A percentile compares a stretch with the other conserved stretches of the same genome.
phyloP scores from a whole-genome alignment of 371 early-diverging fungal genomes.

The Amoeboaphelidium protococcarum region DNA sequence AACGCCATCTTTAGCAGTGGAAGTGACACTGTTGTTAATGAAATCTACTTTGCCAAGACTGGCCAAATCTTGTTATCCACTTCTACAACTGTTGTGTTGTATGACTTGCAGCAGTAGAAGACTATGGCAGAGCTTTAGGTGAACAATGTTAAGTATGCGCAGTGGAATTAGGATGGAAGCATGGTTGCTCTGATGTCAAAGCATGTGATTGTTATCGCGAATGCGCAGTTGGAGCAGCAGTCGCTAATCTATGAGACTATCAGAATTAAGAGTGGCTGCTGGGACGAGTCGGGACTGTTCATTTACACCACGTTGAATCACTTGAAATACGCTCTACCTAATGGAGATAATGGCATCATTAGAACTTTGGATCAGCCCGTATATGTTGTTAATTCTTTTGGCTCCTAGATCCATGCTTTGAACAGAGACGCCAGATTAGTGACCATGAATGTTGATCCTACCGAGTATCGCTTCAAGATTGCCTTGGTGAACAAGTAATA shows the following conservation, averaged over 20 bases:
- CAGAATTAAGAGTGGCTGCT: conserved; percentile 81
- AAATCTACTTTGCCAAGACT: conserved; percentile 63
- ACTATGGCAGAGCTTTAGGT: conserved; percentile 41
- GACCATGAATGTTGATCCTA: conserved; percentile 68
- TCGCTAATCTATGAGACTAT: conserved; percentile 82
- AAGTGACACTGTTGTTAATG: too few species aligned
- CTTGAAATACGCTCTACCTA: conserved; percentile 85
- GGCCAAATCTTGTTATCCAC: conserved; percentile 48
- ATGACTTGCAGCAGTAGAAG: conserved; percentile 56
- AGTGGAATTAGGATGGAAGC: conserved; percentile 63
- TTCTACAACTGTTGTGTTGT: conserved; percentile 50
- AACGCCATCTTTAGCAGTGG: too few species aligned
- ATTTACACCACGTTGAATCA: conserved; percentile 94
- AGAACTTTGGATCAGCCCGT: conserved; percentile 83
- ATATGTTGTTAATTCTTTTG: conserved; percentile 59
- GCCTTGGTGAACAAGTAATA: conserved; percentile 70
- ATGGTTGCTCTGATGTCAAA: conserved; percentile 71
- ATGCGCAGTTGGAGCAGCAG: conserved; percentile 52
- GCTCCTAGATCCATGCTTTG: conserved; percentile 49
- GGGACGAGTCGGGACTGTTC: conserved; percentile 76
- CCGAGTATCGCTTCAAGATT: conserved; percentile 90
- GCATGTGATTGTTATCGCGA: conserved; percentile 67
- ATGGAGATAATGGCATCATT: conserved; percentile 84
- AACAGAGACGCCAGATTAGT: conserved; percentile 65
- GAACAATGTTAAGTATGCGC: conserved; percentile 55